These are phyloP conservation scores for Claviceps humidiphila DNA, from an alignment of 2,329 filamentous ascomycete genomes.

Conservation along the genomic window DNA sequence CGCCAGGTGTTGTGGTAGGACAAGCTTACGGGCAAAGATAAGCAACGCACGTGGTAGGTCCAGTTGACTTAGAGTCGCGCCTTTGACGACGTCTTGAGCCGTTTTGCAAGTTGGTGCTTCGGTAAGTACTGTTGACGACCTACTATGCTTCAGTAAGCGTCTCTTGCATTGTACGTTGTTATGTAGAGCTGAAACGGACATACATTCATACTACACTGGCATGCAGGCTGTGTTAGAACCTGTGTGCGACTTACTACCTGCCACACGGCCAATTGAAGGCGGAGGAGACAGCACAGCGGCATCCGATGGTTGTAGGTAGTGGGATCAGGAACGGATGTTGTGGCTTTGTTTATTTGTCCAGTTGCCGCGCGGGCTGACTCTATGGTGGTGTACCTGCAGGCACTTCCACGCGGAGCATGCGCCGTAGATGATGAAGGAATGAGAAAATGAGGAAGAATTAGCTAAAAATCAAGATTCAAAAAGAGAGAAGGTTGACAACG, in stretches of 20 bases:
- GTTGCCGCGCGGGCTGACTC: neutral
- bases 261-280: neutral
- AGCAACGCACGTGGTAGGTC: constrained; percentile 1
- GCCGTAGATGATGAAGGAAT: too few species aligned
- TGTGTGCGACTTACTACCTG: neutral
- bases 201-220: neutral
- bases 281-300: neutral
- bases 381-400: too few species aligned
- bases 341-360: neutral
- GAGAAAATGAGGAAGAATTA: neutral
- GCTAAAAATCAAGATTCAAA: too few species aligned
- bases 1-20: neutral
- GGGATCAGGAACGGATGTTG: neutral
- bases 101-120: neutral
- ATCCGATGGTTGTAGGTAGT: neutral
- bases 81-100: neutral
- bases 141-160: neutral
- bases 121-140: neutral
- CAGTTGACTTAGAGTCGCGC: neutral
- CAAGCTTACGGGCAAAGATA: neutral
- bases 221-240: neutral
- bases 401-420: too few species aligned
- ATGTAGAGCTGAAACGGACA: neutral
- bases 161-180: neutral
- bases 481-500: neutral